Percentiles rank a stretch among this genome's conserved stretches.
Conservation (phyloP, 2,329 filamentous ascomycete genomes). For the Macrophomina tecta region DNA sequence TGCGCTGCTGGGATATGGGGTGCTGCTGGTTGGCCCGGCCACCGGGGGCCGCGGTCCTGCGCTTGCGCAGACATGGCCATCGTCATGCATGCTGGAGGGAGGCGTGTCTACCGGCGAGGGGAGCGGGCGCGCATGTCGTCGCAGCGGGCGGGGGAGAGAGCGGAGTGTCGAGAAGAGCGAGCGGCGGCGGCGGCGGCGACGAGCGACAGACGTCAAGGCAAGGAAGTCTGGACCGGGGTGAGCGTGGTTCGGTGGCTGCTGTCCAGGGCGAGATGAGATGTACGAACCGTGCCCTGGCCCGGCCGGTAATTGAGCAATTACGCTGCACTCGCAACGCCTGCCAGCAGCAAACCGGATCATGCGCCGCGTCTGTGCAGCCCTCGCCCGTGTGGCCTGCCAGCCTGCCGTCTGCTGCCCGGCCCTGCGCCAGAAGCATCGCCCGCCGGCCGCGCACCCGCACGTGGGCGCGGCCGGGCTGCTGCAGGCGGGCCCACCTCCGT, state of each 20-base stretch:
- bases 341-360: background rate
- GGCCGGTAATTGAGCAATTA: conserved; percentile 25
- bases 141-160: background rate
- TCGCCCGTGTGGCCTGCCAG: background rate
- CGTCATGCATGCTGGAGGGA: conserved; percentile 27
- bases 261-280: conserved; percentile 19
- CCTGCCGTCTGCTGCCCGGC: too few relatives aligned
- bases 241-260: conserved; percentile 24
- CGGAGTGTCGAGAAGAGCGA: conserved; percentile 9
- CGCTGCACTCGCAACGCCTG: conserved; percentile 7
- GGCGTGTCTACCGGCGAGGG: conserved; percentile 2
- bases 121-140: conserved; percentile 8
- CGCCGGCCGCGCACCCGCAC: conserved; percentile 9
- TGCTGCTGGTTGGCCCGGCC: conserved; percentile 36
- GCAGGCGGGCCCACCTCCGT: background rate
- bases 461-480: conserved; percentile 11
- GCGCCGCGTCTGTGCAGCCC: conserved; percentile 12
- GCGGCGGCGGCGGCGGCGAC: background rate
- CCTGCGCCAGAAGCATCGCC: background rate
- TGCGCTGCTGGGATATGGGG: conserved; percentile 38
- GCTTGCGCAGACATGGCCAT: conserved; percentile 44
- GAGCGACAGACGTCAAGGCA: conserved; percentile 20
- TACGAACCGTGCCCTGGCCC: conserved; percentile 25
- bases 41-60: conserved; percentile 35
- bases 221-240: conserved; percentile 27